Evolutionary conservation across 257 asterid genomes (phyloP).

Genomic region (Lavandula angustifolia): DNA sequence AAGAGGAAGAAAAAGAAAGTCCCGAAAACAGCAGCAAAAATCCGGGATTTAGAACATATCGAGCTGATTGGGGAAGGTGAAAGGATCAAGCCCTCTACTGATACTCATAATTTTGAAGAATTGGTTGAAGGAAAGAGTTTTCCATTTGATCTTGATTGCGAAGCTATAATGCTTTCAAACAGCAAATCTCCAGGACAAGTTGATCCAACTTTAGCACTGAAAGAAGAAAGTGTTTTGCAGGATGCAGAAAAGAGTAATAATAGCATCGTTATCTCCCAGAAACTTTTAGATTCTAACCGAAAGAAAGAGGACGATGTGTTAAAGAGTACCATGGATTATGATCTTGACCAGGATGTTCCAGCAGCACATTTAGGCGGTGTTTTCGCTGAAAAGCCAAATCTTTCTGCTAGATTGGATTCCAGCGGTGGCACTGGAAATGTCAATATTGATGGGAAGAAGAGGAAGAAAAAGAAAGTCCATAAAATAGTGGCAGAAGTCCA

Average conservation of each 20-base stretch:
- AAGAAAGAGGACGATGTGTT: not conserved
- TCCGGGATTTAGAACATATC: slow-evolving; percentile 33
- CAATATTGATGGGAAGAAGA: slow-evolving; percentile 39
- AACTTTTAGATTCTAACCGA: slow-evolving; percentile 5
- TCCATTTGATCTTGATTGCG: slow-evolving; percentile 27
- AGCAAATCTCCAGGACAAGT: slow-evolving; percentile 26
- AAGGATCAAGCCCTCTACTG: slow-evolving; percentile 22
- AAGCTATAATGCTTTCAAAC: slow-evolving; percentile 22
- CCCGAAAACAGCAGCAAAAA: slow-evolving; percentile 32
- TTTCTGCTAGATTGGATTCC: slow-evolving; percentile 28
- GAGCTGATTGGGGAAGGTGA: slow-evolving; percentile 36
- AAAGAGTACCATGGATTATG: slow-evolving; percentile 26
- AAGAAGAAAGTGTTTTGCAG: slow-evolving; percentile 8
- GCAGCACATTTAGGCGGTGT: slow-evolving; percentile 28
- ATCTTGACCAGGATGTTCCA: slow-evolving; percentile 31
- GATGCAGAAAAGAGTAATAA: slow-evolving; percentile 27
- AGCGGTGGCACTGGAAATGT: slow-evolving; percentile 32
- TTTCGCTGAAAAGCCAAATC: slow-evolving; percentile 27
- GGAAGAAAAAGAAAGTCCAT: slow-evolving; percentile 44
- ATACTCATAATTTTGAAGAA: slow-evolving; percentile 22
- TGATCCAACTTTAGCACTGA: slow-evolving; percentile 27
- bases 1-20: slow-evolving; percentile 47
- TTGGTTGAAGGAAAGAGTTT: slow-evolving; percentile 26
- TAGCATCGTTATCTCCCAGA: not conserved
- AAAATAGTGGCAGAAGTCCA: slow-evolving; percentile 34